Evolutionary conservation across 192 early-diverging fungal species (phyloP), one percentile per base, ranked within the genome.

Genomic region (Coemansia sp.): DNA sequence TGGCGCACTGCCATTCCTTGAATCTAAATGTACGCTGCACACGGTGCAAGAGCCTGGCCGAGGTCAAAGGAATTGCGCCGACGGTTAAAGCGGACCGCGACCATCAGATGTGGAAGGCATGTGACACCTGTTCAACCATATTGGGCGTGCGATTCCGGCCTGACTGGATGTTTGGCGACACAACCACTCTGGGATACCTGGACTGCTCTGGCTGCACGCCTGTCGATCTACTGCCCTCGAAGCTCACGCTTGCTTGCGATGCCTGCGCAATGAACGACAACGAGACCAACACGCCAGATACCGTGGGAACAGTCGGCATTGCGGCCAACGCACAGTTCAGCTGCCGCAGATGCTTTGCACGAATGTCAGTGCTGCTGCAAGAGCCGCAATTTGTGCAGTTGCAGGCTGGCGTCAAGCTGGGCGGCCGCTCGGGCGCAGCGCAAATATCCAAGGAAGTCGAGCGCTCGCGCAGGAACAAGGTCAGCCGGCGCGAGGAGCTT

Each of bases 31-130:
- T 90, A 5, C 81, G 82, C 10, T 95, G 93, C 56, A 66, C 49
- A n/a, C 78, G 90, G 1, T 95, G 93, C 81, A 92, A 89, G 57
- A 52, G 66, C 35, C 62, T 78, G 0, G 60, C 84, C 1, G 89
- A 87, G 35, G 50, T 87, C n/a, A 75, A 70, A 26, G 71, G 83
- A n/a, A 59, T 89, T 0, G 11, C 62, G 5, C 60, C 64, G 20
- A 65, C 60, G 3, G 36, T 44, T 23, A 49, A 44, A 10, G 45
- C 19, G 25, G 74, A 60, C 9, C 58, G 48, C 48, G 74, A 77
- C 44, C 55, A 59, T 8, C 68, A 79, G 40, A 45, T 72, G 50
- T 71, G 83, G 62, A 74, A 62, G 46, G 67, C 75, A 0, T 87
- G 85, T 43, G 60, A 70, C 2, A 80, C 78, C 3, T 87, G 86